These are phyloP conservation scores for Stephania cephalantha DNA, from an alignment of 164 flowering plant species.

Conservation along the genomic window DNA sequence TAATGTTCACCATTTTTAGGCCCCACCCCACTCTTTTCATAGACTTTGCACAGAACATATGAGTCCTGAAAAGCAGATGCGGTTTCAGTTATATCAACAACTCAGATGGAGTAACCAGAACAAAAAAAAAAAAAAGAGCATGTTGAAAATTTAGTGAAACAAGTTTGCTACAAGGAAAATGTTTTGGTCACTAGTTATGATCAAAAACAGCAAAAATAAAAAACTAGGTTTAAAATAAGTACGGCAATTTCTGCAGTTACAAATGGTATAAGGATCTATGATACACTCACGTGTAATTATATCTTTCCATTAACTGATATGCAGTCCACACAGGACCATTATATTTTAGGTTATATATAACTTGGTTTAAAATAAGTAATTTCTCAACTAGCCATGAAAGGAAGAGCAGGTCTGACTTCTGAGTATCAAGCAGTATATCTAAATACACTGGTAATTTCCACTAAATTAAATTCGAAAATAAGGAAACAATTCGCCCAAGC, in stretches of 20 bases:
- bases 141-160: neutral
- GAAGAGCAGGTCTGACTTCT: too few species aligned
- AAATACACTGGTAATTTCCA: too few species aligned
- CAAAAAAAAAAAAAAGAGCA: neutral
- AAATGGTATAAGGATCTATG: too few species aligned
- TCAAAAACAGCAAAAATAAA: too few species aligned
- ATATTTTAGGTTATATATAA: too few species aligned
- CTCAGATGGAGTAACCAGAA: neutral
- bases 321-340: too few species aligned
- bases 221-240: too few species aligned
- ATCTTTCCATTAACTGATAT: too few species aligned
- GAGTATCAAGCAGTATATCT: neutral
- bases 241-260: too few species aligned
- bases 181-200: neutral
- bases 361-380: too few species aligned
- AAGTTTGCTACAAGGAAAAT: neutral
- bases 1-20: slow-evolving; percentile 84
- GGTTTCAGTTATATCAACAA: neutral
- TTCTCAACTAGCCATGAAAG: too few species aligned
- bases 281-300: too few species aligned
- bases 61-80: slow-evolving; percentile 41
- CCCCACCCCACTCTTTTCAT: slow-evolving; percentile 70
- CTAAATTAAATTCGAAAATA: neutral
- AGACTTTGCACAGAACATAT: slow-evolving; percentile 63
- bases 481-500: neutral